These are phyloP conservation scores for Knufia fluminis DNA, from an alignment of 2,329 filamentous ascomycete genomes.

Conservation along the genomic window DNA sequence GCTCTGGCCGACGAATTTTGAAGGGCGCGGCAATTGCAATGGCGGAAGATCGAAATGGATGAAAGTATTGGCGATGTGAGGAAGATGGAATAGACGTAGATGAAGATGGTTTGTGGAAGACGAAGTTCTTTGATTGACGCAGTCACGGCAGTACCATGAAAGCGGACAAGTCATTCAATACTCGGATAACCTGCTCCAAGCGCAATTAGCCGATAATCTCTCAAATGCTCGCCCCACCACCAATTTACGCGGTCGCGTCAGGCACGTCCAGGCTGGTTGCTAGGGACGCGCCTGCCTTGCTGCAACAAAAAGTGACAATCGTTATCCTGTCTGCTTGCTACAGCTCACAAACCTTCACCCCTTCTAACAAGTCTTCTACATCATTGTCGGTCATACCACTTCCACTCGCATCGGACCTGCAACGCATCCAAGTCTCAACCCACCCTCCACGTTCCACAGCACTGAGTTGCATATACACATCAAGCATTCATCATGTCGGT, in stretches of 20 bases:
- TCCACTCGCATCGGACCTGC: too few species aligned
- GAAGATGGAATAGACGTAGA: not conserved
- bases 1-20: not conserved
- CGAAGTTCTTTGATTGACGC: not conserved
- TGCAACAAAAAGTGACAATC: too few species aligned
- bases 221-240: too few species aligned
- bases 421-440: not conserved
- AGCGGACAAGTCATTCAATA: not conserved
- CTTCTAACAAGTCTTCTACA: too few species aligned
- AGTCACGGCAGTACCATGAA: too few species aligned
- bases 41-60: not conserved
- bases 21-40: not conserved
- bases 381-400: too few species aligned
- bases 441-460: slow-evolving; percentile 10
- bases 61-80: not conserved
- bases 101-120: not conserved
- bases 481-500: slow-evolving; percentile 65
- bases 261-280: not conserved
- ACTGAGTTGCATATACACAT: slow-evolving; percentile 13
- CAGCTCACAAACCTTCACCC: too few species aligned
- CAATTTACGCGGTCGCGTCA: not conserved
- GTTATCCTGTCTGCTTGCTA: too few species aligned
- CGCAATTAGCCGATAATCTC: too few species aligned
- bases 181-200: not conserved
- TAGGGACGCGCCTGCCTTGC: too few species aligned